A percentile compares a stretch with the other conserved stretches of the same genome.
Conservation (phyloP, 2,329 filamentous ascomycete genomes). For the Neurospora sp. region DNA sequence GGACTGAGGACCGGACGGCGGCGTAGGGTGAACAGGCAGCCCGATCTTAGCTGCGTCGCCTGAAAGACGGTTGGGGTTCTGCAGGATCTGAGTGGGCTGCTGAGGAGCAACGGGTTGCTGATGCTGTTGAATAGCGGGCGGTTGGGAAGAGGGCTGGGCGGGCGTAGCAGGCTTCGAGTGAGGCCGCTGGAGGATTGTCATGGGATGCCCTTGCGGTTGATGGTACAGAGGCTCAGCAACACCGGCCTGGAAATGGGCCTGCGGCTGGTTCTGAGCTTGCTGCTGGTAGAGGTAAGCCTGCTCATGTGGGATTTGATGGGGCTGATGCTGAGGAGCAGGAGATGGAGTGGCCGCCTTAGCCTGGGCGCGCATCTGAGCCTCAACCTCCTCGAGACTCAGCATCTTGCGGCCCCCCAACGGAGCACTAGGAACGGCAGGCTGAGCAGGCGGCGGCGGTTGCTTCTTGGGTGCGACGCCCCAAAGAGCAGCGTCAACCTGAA, state of each 20-base stretch:
- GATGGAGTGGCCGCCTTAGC: conserved; percentile 34
- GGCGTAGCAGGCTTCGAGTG: conserved; percentile 32
- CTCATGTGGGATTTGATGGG: conserved; percentile 18
- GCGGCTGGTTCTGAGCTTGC: conserved; percentile 13
- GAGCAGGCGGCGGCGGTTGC: conserved; percentile 18
- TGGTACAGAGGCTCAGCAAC: conserved; percentile 18
- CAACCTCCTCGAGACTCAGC: conserved; percentile 94
- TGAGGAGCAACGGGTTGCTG: conserved; percentile 28
- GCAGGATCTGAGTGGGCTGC: conserved; percentile 65
- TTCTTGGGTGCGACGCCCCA: conserved; percentile 73
- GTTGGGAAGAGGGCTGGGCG: conserved; percentile 23
- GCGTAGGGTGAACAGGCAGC: conserved; percentile 20
- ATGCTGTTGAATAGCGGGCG: conserved; percentile 19
- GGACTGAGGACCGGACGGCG: conserved; percentile 21
- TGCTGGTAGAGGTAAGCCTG: conserved; percentile 16
- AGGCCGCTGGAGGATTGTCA: conserved; percentile 47
- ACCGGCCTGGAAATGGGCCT: conserved; percentile 9
- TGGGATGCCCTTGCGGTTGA: conserved; percentile 35
- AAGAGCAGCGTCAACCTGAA: conserved; percentile 86
- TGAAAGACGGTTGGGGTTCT: conserved; percentile 62
- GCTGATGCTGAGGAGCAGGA: conserved; percentile 22
- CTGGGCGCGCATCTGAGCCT: conserved; percentile 78
- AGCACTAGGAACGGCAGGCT: conserved; percentile 25
- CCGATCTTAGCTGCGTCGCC: conserved; percentile 33
- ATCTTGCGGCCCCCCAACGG: conserved; percentile 55